Evolutionary conservation across 2,329 filamentous ascomycete genomes (phyloP).

Genomic region (Clarireedia homoeocarpa): DNA sequence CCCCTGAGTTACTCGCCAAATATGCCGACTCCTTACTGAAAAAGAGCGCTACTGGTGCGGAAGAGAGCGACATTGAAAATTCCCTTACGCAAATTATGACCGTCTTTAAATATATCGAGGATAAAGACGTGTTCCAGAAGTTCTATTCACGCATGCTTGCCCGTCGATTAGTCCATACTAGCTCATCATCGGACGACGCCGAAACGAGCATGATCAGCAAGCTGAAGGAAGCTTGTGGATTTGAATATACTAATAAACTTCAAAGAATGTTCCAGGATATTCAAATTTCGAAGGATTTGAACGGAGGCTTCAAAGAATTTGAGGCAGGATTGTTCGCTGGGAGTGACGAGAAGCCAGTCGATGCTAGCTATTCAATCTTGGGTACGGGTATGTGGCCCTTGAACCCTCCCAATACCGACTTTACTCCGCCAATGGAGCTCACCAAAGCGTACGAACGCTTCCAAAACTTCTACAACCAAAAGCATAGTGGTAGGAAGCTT

Average conservation of each 20-base stretch:
- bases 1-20: slow-evolving; percentile 88
- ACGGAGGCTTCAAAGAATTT: slow-evolving; percentile 76
- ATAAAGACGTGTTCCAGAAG: slow-evolving; percentile 99
- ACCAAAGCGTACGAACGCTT: slow-evolving; percentile 85
- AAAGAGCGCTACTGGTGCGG: slow-evolving; percentile 86
- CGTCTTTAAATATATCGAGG: slow-evolving; percentile 99
- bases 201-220: slow-evolving; percentile 99
- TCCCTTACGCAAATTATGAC: slow-evolving; percentile 93
- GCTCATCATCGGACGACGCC: slow-evolving; percentile 91
- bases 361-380: slow-evolving; percentile 86
- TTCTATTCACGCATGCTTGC: slow-evolving; percentile 97
- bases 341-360: slow-evolving; percentile 59
- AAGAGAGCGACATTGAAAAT: slow-evolving; percentile 88
- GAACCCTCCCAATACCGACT: slow-evolving; percentile 76
- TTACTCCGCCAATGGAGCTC: slow-evolving; percentile 80
- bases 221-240: slow-evolving; percentile 95
- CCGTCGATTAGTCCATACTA: slow-evolving; percentile 88
- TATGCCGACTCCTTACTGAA: slow-evolving; percentile 90
- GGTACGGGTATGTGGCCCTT: slow-evolving; percentile 98
- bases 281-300: slow-evolving; percentile 97
- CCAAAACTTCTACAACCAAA: slow-evolving; percentile 84
- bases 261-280: slow-evolving; percentile 99
- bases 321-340: slow-evolving; percentile 58
- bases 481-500: slow-evolving; percentile 92
- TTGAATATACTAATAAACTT: slow-evolving; percentile 98